Evolutionary conservation across 768 basidiomycete species (phyloP), one percentile per base, ranked within the genome.

Genomic region (Rhodotorula toruloides): DNA sequence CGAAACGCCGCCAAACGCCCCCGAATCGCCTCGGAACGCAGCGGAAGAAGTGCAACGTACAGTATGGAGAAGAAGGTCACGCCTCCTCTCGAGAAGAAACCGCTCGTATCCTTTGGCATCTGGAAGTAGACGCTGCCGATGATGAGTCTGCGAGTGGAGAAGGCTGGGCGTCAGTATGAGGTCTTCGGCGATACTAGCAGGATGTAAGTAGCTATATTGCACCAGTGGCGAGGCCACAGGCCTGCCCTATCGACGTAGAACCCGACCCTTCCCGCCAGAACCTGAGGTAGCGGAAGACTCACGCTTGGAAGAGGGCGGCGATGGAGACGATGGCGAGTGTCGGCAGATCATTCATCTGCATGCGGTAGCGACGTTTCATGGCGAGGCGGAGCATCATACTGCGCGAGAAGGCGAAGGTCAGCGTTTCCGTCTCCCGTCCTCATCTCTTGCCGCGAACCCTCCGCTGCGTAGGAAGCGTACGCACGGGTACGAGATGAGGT

Each of bases 21-120:
- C 75, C 27, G 11, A 40, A 19, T 50, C 19, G 13, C 19, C n/a
- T 11, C 27, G 6, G 25, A 12, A 46, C 25, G 43, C 13, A 21
- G 19, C 36, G 42, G 3, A 14, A n/a, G 17, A 59, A 54, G 48
- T 25, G 49, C 65, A 29, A 56, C 42, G 34, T n/a, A n/a, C n/a
- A n/a, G n/a, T n/a, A 57, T 63, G 14, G 65, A 86, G 83, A 89
- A 88, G 82, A 87, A 90, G 27, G 91, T 79, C 31, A 87, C 81
- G 77, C 88, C 85, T 46, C 87, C 88, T 27, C 89, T 83, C n/a
- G 86, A 85, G 80, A 87, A 89, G 74, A 83, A 86, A 17, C 83
- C 84, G 21, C 79, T 76, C 1, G 88, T 87, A 14, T 79, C 78
- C 22, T 83, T 78, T 0, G 83, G 79, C 40, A 85, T 77, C 14